These are phyloP conservation scores for Hagleromyces aurorensis DNA, from an alignment of 805 yeast genomes.

Conservation along the genomic window DNA sequence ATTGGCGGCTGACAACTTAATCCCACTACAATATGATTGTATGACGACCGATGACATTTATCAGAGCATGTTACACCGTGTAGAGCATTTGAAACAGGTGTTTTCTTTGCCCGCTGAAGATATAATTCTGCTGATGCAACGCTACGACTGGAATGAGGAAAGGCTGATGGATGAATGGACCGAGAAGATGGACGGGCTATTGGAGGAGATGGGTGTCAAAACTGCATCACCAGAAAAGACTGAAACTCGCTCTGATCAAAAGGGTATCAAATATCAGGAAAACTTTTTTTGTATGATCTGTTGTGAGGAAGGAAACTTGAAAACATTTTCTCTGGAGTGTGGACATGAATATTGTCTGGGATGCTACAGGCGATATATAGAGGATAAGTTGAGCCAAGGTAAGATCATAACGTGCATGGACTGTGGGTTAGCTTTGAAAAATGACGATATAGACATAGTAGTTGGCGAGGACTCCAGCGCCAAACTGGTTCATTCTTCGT, in stretches of 20 bases:
- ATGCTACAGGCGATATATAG: constrained; percentile 60
- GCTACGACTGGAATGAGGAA: constrained; percentile 54
- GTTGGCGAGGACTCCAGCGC: constrained; percentile 31
- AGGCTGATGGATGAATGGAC: constrained; percentile 48
- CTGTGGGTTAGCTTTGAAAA: constrained; percentile 36
- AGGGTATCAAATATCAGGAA: constrained; percentile 15
- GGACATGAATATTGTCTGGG: constrained; percentile 59
- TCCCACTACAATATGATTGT: constrained; percentile 25
- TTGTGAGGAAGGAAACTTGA: constrained; percentile 44
- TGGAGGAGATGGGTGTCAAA: constrained; percentile 30
- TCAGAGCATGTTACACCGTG: constrained; percentile 23
- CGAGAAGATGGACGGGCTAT: constrained; percentile 34
- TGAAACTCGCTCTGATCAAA: constrained; percentile 1
- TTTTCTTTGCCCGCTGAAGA: constrained; percentile 24
- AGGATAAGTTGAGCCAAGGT: constrained; percentile 36
- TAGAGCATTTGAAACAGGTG: constrained; percentile 25
- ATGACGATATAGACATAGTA: constrained; percentile 35
- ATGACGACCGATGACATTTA: constrained; percentile 30
- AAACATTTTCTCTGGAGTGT: constrained; percentile 52
- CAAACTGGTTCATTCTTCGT: constrained; percentile 30
- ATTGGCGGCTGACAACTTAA: constrained; percentile 15
- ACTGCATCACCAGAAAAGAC: constrained; percentile 1
- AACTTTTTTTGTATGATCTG: constrained; percentile 59
- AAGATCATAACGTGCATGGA: constrained; percentile 59
- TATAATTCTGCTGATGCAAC: constrained; percentile 38